Conservation (phyloP, 2,329 filamentous ascomycete genomes). For the Trichophyton simii region DNA sequence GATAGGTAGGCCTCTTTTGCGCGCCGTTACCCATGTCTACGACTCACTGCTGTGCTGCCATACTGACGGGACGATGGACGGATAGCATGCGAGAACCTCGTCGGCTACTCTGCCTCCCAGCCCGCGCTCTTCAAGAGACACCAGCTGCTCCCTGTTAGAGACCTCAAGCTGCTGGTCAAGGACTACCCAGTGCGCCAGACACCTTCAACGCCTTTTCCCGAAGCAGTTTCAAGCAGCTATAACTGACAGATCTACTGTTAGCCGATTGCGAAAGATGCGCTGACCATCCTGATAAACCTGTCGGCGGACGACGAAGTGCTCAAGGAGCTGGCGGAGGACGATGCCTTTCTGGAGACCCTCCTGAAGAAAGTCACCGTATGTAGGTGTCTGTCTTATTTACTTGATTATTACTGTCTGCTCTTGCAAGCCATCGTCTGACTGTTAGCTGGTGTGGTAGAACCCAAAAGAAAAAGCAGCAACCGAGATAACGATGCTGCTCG, state of each 20-base stretch:
- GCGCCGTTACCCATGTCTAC: constrained; percentile 11
- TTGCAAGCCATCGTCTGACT: neutral
- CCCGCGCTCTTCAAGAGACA: constrained; percentile 73
- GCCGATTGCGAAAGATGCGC: constrained; percentile 83
- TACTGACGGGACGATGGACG: neutral
- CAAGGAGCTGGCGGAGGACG: constrained; percentile 59
- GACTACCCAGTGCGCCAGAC: constrained; percentile 61
- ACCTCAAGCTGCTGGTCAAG: constrained; percentile 73
- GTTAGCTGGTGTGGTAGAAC: constrained; percentile 17
- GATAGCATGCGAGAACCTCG: constrained; percentile 67
- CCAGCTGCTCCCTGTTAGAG: constrained; percentile 64
- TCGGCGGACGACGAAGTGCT: constrained; percentile 73
- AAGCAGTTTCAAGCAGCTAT: neutral
- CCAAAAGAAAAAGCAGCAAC: constrained; percentile 67
- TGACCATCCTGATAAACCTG: constrained; percentile 66
- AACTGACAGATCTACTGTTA: constrained; percentile 25
- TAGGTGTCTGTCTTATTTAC: constrained; percentile 32
- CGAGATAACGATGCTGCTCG: constrained; percentile 77
- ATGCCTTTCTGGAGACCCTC: constrained; percentile 64
- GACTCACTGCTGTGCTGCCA: neutral
- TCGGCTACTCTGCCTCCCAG: constrained; percentile 68
- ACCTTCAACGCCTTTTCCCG: neutral
- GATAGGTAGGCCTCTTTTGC: constrained; percentile 43
- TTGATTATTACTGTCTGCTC: neutral
- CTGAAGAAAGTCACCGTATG: constrained; percentile 62